These are phyloP conservation scores for Pseudocercospora fijiensis DNA, from an alignment of 2,329 filamentous ascomycete genomes.

Conservation along the genomic window DNA sequence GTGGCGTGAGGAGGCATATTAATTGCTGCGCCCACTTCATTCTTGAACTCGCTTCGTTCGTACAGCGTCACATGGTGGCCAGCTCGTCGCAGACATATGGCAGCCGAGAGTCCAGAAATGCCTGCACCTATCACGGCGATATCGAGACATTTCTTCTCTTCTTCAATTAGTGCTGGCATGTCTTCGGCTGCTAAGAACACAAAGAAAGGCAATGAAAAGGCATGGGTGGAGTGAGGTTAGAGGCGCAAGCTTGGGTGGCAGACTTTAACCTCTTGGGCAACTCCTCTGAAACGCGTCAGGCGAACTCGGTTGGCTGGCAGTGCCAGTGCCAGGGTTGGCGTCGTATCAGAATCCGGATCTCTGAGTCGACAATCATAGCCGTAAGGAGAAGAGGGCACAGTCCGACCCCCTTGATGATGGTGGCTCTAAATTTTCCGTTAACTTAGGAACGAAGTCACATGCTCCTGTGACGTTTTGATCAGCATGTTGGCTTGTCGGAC, in stretches of 20 bases:
- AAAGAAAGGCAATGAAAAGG: background rate
- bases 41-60: slow-evolving; percentile 31
- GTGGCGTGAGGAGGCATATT: slow-evolving; percentile 24
- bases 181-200: background rate
- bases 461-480: background rate
- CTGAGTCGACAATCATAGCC: background rate
- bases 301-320: slow-evolving; percentile 2
- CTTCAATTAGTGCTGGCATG: slow-evolving; percentile 1
- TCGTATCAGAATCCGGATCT: background rate
- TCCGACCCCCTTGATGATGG: background rate
- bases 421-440: background rate
- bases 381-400: background rate
- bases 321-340: slow-evolving; percentile 2
- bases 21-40: slow-evolving; percentile 35
- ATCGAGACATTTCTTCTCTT: slow-evolving; percentile 2
- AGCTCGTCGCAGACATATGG: slow-evolving; percentile 29
- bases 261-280: background rate
- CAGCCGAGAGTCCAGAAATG: slow-evolving; percentile 35
- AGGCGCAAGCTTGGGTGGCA: slow-evolving; percentile 2
- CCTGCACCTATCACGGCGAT: slow-evolving; percentile 31
- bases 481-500: too few relatives aligned
- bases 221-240: background rate
- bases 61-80: slow-evolving; percentile 34
- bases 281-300: slow-evolving; percentile 2
- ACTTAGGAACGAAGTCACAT: background rate